Evolutionary conservation across 2,329 filamentous ascomycete genomes (phyloP).

Genomic region (Hypoxylon sp.): DNA sequence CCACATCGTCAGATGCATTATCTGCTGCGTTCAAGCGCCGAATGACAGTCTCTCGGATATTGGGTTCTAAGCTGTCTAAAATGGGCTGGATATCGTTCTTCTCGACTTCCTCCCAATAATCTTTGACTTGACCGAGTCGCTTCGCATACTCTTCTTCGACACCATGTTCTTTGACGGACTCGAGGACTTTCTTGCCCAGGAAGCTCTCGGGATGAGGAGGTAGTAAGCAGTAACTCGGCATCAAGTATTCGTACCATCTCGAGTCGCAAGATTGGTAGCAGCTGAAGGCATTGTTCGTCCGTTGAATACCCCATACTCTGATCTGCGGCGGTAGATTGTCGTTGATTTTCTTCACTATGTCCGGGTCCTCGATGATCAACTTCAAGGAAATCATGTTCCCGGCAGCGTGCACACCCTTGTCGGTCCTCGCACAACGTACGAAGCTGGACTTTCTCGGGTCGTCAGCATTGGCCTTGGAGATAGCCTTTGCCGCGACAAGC

Average conservation of each 20-base stretch:
- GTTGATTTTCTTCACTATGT: conserved; percentile 94
- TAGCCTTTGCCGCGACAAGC: conserved; percentile 90
- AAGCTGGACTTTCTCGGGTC: conserved; percentile 97
- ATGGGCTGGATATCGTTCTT: conserved; percentile 84
- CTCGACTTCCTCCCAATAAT: conserved; percentile 88
- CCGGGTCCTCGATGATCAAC: conserved; percentile 91
- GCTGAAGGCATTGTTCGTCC: conserved; percentile 91
- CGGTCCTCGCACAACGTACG: conserved; percentile 92
- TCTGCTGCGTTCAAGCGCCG: conserved; percentile 68
- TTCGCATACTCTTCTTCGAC: conserved; percentile 77
- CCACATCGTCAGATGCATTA: conserved; percentile 37
- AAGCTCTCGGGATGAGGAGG: conserved; percentile 92
- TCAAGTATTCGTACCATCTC: conserved; percentile 96
- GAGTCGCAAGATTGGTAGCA: conserved; percentile 97
- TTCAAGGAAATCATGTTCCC: conserved; percentile 97
- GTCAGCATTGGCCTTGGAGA: conserved; percentile 96
- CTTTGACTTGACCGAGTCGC: conserved; percentile 81
- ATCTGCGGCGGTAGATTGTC: conserved; percentile 87
- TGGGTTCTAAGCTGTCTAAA: conserved; percentile 73
- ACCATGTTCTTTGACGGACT: conserved; percentile 80
- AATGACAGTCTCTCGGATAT: conserved; percentile 73
- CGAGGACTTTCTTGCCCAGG: conserved; percentile 85
- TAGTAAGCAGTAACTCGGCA: conserved; percentile 92
- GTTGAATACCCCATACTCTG: conserved; percentile 92
- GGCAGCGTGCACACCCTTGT: conserved; percentile 97